Evolutionary conservation across 2,329 filamentous ascomycete species (phyloP), one percentile per base, ranked within the genome.

Genomic region (Bipolaris victoriae): DNA sequence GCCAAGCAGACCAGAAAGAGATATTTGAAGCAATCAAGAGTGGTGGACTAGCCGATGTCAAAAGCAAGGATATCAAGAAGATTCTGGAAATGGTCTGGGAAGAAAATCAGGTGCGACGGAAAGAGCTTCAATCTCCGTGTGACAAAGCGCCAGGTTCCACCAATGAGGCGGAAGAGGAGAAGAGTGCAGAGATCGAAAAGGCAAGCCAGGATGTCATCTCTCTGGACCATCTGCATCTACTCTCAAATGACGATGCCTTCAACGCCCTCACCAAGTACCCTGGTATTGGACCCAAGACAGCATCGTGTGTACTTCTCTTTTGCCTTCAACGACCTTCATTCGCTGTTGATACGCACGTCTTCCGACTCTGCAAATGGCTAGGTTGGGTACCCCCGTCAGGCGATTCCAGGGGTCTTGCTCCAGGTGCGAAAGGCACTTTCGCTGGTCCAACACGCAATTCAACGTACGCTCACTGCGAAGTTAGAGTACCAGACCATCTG

Each of bases 51-150:
- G 88, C 86, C 2, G 83, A 84, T n/a, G 81, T 82, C 15, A 95
- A 93, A 75, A 88, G 86, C 57, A 87, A 83, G 50, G 82, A 88
- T 63, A 91, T 96, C 68, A 92, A 93, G 72, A 76, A 78, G 15
- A 91, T 91, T 35, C 80, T 96, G 7, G 84, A 91, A 49, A 86
- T 87, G 75, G 88, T 92, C 0, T 86, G 89, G 68, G 79, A 86
- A 43, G 87, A 91, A 64, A 91, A 91, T 36, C 80, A 84, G 64
- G 76, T 78, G n/a, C 82, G 85, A 10, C 81, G 80, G 18, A 76
- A 83, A 18, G 81, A 80, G 0, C 79, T 87, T 20, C 37, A 65
- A 13, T 64, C 69, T 13, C 65, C 66, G 7, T 79, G 44, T 56
- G 78, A 78, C n/a, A 52, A 61, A 15, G 70, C 73, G 1, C 70